Evolutionary conservation across 164 flowering plant species (phyloP), one percentile per base, ranked within the genome.

Genomic region (Hamamelis virginiana): DNA sequence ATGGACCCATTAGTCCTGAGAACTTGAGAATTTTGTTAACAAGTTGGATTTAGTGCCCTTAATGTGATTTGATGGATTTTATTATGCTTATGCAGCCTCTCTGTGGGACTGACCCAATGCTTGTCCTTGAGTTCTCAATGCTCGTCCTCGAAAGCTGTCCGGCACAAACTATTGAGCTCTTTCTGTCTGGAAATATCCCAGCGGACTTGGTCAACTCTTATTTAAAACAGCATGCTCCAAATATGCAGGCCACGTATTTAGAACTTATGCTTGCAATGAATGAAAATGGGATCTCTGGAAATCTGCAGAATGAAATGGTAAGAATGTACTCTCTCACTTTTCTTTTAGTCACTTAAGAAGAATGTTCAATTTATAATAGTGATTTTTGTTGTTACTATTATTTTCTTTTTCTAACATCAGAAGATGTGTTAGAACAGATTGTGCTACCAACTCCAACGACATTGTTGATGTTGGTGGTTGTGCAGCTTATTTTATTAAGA

Each of bases 271-370:
- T 93, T 68, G 80, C 90, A 33, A 87, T 89, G 91, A 85, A 91
- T 82, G 99, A 94, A 78, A 81, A 83, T 77, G 86, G 85, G 27
- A 81, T 96, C 70, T 89, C 99, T 44, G 87, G 91, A 47, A 90
- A 91, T 76, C 85, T 96, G 72, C 99, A 96, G 82, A 96, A 91
- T 85, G 99, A 96, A 83, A 89, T 96, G 98, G 99, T 93, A 58
- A 71, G 56, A 22, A 57, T 65, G n/a, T 48, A 72, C n/a, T 72
- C 48, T n/a, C 64, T 44, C 48, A 51, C 48, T 19, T 52, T 47
- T 63, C 69, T 55, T 59, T 44, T 25, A 52, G 68, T 50, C 5
- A 27, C 16, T 50, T 33, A 10, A 48, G 41, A 64, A 64, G 11
- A 21, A 8, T 22, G 55, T 12, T 44, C 18, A 47, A 9, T 68